Evolutionary conservation across 2,329 filamentous ascomycete genomes (phyloP).

Genomic region (Aspergillaceae sp.): DNA sequence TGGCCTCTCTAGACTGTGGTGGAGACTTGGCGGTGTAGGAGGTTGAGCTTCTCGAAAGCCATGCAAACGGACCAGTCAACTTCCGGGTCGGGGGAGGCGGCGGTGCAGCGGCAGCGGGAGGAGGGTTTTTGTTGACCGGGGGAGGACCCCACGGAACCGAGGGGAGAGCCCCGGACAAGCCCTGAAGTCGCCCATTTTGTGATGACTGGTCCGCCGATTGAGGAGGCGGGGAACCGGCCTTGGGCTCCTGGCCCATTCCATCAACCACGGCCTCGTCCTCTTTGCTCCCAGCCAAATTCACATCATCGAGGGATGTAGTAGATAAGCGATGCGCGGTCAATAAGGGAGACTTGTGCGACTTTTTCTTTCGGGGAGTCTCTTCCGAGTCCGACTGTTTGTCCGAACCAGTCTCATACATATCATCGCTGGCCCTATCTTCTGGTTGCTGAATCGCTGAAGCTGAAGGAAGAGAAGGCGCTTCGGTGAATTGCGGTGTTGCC

Average conservation of each 20-base stretch:
- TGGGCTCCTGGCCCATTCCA: slow-evolving; percentile 5
- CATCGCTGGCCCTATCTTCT: slow-evolving; percentile 6
- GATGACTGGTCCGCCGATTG: slow-evolving; percentile 22
- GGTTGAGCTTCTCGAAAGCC: slow-evolving; percentile 62
- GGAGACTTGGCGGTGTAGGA: slow-evolving; percentile 52
- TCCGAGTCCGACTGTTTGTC: slow-evolving; percentile 21
- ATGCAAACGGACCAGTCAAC: slow-evolving; percentile 78
- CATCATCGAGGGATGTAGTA: slow-evolving; percentile 52
- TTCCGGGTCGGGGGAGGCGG: slow-evolving; percentile 50
- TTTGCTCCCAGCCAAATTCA: slow-evolving; percentile 56
- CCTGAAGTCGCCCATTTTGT: slow-evolving; percentile 35
- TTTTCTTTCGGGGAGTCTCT: slow-evolving; percentile 27
- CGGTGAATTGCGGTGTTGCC: slow-evolving; percentile 29
- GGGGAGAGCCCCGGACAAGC: slow-evolving; percentile 63
- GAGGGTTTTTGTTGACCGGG: slow-evolving; percentile 31
- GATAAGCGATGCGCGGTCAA: slow-evolving; percentile 48
- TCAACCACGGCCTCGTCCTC: slow-evolving; percentile 33
- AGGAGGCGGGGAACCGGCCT: slow-evolving; percentile 16
- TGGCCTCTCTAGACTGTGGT: slow-evolving; percentile 24
- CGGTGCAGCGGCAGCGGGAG: slow-evolving; percentile 33
- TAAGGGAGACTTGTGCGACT: slow-evolving; percentile 43
- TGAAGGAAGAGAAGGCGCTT: slow-evolving; percentile 22
- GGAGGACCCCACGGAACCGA: slow-evolving; percentile 64
- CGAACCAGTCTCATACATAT: slow-evolving; percentile 8
- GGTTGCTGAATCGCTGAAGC: slow-evolving; percentile 17